These are phyloP conservation scores for Galium porrigens DNA, from an alignment of 305 asterid genomes.

Conservation along the genomic window DNA sequence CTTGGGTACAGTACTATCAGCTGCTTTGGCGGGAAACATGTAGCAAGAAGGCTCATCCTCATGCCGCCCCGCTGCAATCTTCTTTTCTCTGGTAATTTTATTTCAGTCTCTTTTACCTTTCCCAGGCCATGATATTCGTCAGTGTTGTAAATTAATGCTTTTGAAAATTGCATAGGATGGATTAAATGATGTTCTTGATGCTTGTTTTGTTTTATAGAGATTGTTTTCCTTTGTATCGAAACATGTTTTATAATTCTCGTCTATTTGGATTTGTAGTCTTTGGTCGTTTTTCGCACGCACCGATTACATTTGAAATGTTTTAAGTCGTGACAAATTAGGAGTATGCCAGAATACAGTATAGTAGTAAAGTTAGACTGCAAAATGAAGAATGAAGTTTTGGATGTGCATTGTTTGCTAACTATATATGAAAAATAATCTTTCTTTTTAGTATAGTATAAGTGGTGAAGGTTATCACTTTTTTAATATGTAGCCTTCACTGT, in stretches of 20 bases:
- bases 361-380: background rate
- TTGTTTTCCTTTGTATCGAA: too few species aligned
- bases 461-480: background rate
- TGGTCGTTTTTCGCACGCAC: too few species aligned
- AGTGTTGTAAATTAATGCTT: background rate
- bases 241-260: too few species aligned
- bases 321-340: too few species aligned
- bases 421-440: too few species aligned
- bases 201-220: background rate
- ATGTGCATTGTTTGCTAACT: background rate
- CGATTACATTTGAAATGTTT: too few species aligned
- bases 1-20: slow-evolving; percentile 23
- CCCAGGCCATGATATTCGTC: background rate
- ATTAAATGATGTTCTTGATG: background rate
- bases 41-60: slow-evolving; percentile 9
- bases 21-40: slow-evolving; percentile 26
- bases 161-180: background rate
- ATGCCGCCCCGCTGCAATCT: slow-evolving; percentile 11
- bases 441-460: background rate
- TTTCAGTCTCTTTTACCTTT: background rate
- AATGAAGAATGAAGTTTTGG: background rate
- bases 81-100: slow-evolving; percentile 26
- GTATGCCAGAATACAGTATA: too few species aligned
- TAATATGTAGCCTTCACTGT: too few species aligned
- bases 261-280: too few species aligned